Base-by-base conservation (phyloP, 192 early-diverging fungal species). In the Coemansia aciculifera region DNA sequence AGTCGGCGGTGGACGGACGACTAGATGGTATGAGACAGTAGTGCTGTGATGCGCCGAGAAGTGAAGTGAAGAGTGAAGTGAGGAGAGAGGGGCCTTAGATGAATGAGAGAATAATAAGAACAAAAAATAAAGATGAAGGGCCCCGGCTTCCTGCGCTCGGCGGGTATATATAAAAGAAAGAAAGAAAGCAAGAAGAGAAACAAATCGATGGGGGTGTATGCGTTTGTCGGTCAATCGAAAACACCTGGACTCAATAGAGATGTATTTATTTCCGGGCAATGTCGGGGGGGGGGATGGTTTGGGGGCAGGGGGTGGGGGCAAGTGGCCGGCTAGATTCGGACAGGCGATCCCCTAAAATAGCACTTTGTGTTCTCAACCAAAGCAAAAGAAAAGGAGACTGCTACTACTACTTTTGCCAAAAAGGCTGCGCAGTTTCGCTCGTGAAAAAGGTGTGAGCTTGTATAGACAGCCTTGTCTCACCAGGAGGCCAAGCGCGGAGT, bases 341-440 rank as follows among this genome's bases (percentile, higher is more conserved):
- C 61, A 69, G 61, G 59, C 68, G 59, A 69, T 69, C 46, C 68
- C 68, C 68, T 63, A 69, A 69, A 69, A 69, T 69, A 69, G 68
- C 68, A 69, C 62, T 56, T 56, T 56, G 54, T 56, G 12, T 48
- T 48, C 54, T 56, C 54, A 56, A 11, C 48, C 31, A 32, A 32
- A 32, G 54, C 29, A 19, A 19, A 32, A 32, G 27, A 32, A 54
- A 31, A 32, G 31, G 54, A 56, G 54, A 56, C 54, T 56, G 54
- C 54, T 56, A n/a, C n/a, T 48, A 48, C 46, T 48, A 23, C 46
- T 19, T 48, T 19, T 48, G n/a, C 44, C 44, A 24, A 48, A 48
- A 48, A 48, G 46, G 19, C 46, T 48, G 46, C 46, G 46, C 46
- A 48, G 46, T 48, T 48, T 48, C 54, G 54, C 29, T 32, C 27